Evolutionary conservation across 345 rosid genomes (phyloP), one percentile per base, ranked within the genome.

Genomic region (Gossypium australe): DNA sequence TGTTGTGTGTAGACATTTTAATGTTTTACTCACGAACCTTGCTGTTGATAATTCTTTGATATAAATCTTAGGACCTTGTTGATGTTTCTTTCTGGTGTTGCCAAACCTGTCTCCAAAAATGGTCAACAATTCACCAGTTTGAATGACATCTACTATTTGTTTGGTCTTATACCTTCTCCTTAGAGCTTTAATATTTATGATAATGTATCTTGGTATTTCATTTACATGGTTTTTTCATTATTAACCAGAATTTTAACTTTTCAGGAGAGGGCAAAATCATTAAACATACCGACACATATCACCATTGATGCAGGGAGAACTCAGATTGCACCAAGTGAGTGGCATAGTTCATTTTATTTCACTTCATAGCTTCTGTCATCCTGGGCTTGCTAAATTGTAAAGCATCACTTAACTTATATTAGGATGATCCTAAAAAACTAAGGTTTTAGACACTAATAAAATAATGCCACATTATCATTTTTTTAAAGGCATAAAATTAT

Each of bases 281-380:
- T 95, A 73, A 90, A 93, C 49, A 72, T 95, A 80, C 99, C 98
- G 18, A 93, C 97, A 59, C 98, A 95, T 86, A 85, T 95, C 56
- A 95, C 99, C 38, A 86, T 95, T 56, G 99, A 95, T 86, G 99
- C 99, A 8, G 99, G 99, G 81, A 91, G 97, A 80, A 95, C 98
- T 1, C 99, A 93, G 83, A 95, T 95, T 59, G 98, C 98, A 51
- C 99, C 99, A 76, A 93, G 98, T 95, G 78, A 89, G 99, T 93
- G 77, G 73, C 65, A 72, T 17, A 57, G 22, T 56, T 72, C 44
- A 57, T 74, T 70, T 53, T 72, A 51, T 70, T 16, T 43, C 73
- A 20, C 22, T 70, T 61, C 18, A 53, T 55, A 48, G 14, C 41
- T 18, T 16, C 13, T 62, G 72, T 67, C 41, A n/a, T 34, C 58